phyloP scores from a whole-genome alignment of 306 rosid genomes.

The Quillaja saponaria region DNA sequence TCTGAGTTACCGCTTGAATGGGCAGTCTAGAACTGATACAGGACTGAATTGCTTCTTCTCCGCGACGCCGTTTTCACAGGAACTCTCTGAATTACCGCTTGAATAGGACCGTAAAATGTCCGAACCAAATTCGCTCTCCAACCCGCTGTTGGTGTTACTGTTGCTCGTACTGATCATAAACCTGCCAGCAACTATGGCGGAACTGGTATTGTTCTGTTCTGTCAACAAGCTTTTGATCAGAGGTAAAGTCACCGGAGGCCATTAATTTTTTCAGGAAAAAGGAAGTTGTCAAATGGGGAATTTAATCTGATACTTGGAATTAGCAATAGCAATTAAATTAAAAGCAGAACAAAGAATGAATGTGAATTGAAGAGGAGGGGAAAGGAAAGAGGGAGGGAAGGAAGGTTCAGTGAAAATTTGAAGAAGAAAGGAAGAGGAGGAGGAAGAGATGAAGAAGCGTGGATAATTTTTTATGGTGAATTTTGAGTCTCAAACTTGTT shows the following conservation, averaged over 20 bases:
- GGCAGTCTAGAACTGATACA: constrained; percentile 69
- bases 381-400: background rate
- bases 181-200: background rate
- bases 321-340: no score
- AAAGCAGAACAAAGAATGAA: background rate
- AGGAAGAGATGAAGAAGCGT: background rate
- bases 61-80: constrained; percentile 34
- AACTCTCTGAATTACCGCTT: constrained; percentile 31
- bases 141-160: constrained; percentile 52
- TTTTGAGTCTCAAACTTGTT: background rate
- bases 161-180: background rate
- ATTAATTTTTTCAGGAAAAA: constrained; percentile 14
- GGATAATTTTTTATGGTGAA: background rate
- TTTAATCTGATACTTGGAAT: no score
- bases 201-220: constrained; percentile 2
- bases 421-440: background rate
- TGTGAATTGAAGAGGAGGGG: background rate
- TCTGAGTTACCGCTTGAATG: constrained; percentile 55
- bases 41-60: constrained; percentile 87
- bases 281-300: no score
- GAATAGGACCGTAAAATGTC: constrained; percentile 21
- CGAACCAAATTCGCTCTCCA: constrained; percentile 54
- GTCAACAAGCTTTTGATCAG: constrained; percentile 10
- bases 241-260: constrained; percentile 32
- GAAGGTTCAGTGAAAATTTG: constrained; percentile 37